These are phyloP conservation scores for Rhodosporidiobolus sp. DNA, from an alignment of 768 basidiomycete species.

Conservation along the genomic window DNA sequence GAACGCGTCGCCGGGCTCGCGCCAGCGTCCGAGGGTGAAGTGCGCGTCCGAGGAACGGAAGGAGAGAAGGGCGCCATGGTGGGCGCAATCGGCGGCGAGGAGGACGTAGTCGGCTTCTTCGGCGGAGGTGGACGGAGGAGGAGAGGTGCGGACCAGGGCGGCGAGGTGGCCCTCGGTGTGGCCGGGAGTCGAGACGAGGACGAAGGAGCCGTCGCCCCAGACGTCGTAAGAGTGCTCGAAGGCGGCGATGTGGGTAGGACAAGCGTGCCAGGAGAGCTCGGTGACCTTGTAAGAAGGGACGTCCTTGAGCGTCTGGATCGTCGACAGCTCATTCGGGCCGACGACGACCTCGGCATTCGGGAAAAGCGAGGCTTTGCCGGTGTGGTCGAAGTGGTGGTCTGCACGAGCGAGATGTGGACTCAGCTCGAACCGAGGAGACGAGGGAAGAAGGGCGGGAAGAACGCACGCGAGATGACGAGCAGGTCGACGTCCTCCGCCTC, in stretches of 20 bases:
- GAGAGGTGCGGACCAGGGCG: slow-evolving; percentile 18
- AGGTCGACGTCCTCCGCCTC: too few species aligned
- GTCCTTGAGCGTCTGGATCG: slow-evolving; percentile 7
- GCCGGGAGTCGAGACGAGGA: slow-evolving; percentile 18
- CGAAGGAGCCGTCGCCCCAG: slow-evolving; percentile 26
- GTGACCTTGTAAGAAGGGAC: background rate
- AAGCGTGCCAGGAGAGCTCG: slow-evolving; percentile 22
- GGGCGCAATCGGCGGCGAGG: slow-evolving; percentile 34
- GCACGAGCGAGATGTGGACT: background rate
- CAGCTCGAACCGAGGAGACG: background rate
- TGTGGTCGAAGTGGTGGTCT: slow-evolving; percentile 38
- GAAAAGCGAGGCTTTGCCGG: slow-evolving; percentile 10
- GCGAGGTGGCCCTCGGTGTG: slow-evolving; percentile 33
- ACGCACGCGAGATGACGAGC: slow-evolving; percentile 24
- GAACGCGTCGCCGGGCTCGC: background rate
- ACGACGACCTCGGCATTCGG: slow-evolving; percentile 23
- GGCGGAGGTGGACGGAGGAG: background rate
- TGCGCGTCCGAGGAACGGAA: background rate
- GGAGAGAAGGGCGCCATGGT: slow-evolving; percentile 21
- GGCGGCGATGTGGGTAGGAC: slow-evolving; percentile 7
- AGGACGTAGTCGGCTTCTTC: slow-evolving; percentile 28
- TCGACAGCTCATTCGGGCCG: slow-evolving; percentile 1
- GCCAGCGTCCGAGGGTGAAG: slow-evolving; percentile 9
- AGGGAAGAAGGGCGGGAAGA: background rate
- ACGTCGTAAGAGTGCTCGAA: slow-evolving; percentile 35